phyloP scores from a whole-genome alignment of 768 basidiomycete species.

The Collybiopsis confluens region DNA sequence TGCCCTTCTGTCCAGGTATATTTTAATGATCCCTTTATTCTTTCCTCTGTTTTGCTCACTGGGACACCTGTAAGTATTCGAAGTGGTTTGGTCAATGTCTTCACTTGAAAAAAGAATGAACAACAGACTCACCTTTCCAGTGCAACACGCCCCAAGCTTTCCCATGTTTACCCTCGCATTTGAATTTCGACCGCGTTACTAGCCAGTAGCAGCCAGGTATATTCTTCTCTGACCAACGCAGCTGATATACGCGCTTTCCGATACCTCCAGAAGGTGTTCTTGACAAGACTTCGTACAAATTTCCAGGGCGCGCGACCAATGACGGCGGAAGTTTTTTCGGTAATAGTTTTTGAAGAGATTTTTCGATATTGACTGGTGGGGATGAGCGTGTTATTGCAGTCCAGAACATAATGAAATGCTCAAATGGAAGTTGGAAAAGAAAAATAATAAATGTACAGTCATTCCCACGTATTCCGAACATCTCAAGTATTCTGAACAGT shows the following conservation, averaged over 20 bases:
- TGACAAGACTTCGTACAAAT: constrained; percentile 69
- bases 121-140: constrained; percentile 63
- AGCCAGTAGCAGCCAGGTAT: constrained; percentile 71
- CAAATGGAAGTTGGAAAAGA: neutral
- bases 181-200: constrained; percentile 68
- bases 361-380: constrained; percentile 20
- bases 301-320: constrained; percentile 53
- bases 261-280: constrained; percentile 63
- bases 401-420: constrained; percentile 27
- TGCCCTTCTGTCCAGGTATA: constrained; percentile 66
- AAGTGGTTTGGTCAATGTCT: neutral
- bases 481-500: no score
- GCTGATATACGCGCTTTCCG: constrained; percentile 67
- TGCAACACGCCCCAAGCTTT: constrained; percentile 79
- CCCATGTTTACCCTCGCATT: constrained; percentile 69
- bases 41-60: constrained; percentile 56
- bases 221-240: constrained; percentile 67
- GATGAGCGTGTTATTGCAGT: constrained; percentile 24
- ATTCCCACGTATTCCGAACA: no score
- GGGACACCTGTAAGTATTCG: constrained; percentile 38
- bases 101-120: neutral
- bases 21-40: constrained; percentile 70
- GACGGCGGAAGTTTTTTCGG: constrained; percentile 56
- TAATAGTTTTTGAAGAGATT: constrained; percentile 52
- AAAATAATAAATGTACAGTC: constrained; percentile 10